A percentile compares a stretch with the other conserved stretches of the same genome.
These are phyloP conservation scores for Poa annua DNA, from an alignment of 176 grass and related monocot species.

Conservation along the genomic window DNA sequence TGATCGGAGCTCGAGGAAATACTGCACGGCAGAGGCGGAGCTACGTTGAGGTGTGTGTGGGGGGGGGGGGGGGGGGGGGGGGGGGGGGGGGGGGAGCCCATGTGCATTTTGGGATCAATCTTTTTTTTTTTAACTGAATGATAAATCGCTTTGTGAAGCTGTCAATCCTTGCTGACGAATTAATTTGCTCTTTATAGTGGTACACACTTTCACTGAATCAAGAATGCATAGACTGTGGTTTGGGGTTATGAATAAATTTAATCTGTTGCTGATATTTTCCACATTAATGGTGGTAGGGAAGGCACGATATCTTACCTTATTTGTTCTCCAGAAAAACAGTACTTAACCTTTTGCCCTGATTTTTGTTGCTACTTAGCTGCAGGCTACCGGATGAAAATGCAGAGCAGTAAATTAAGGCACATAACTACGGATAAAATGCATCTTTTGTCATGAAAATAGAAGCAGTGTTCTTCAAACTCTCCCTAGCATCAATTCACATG, in stretches of 20 bases:
- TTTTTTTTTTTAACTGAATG: too few relatives aligned
- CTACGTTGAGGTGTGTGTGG: too few relatives aligned
- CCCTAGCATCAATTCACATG: background rate
- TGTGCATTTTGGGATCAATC: too few relatives aligned
- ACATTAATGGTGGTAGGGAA: background rate
- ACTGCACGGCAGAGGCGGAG: too few relatives aligned
- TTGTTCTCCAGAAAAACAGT: background rate
- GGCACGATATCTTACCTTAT: background rate
- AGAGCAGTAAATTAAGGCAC: background rate
- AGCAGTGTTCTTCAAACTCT: background rate
- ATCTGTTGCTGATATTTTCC: background rate
- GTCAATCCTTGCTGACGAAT: background rate
- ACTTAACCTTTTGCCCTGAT: conserved; percentile 3
- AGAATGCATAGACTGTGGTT: background rate
- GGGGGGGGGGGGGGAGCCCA: too few relatives aligned
- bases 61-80: too few relatives aligned
- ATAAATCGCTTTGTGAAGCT: background rate
- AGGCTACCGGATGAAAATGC: conserved; percentile 32
- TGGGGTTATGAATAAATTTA: background rate
- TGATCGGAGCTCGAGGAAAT: too few relatives aligned
- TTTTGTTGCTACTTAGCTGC: conserved; percentile 6
- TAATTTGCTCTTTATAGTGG: background rate
- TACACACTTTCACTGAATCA: background rate
- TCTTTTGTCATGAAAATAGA: conserved; percentile 2
- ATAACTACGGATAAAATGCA: background rate